Conservation (phyloP, 306 rosid genomes). For the Oemleria cerasiformis region DNA sequence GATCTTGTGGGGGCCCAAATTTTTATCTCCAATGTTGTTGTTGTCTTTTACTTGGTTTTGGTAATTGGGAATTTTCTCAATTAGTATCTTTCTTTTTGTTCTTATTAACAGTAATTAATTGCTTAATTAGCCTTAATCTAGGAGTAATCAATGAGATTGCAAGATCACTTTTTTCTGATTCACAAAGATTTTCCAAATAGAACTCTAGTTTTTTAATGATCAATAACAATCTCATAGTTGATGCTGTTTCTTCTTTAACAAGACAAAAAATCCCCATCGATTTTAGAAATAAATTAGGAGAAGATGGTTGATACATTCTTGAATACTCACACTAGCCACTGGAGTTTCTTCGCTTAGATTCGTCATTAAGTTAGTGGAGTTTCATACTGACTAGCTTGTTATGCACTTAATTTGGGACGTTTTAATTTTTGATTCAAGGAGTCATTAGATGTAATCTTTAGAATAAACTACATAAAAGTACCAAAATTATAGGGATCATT, state of each 20-base stretch:
- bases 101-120: constrained; percentile 24
- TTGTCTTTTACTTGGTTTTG: constrained; percentile 32
- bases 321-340: no score
- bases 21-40: constrained; percentile 15
- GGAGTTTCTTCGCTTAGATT: no score
- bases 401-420: no score
- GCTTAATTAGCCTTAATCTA: neutral
- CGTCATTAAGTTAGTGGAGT: no score
- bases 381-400: no score
- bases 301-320: no score
- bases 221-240: neutral
- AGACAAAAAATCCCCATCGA: no score
- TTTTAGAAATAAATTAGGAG: no score
- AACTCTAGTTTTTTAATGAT: neutral
- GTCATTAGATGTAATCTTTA: no score
- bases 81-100: constrained; percentile 8
- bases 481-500: no score
- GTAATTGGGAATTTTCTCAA: constrained; percentile 30
- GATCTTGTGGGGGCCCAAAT: constrained; percentile 38
- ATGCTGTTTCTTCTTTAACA: neutral
- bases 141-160: neutral
- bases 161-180: neutral
- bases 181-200: constrained; percentile 2
- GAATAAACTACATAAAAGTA: no score
- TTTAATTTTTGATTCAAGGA: no score